These are phyloP conservation scores for Thymus mandschuricus DNA, from an alignment of 257 asterid genomes.

Conservation along the genomic window DNA sequence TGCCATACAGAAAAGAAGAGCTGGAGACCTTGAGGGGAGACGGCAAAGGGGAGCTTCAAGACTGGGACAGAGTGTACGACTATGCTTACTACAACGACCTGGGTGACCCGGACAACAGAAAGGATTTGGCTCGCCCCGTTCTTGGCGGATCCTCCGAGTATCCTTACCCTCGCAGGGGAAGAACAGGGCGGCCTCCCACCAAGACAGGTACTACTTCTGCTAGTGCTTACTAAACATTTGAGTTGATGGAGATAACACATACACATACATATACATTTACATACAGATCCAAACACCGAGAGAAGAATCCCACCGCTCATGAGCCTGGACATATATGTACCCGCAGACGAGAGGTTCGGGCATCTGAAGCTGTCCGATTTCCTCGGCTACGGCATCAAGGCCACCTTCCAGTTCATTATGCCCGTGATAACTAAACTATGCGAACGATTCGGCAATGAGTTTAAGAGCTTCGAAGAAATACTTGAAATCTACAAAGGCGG, in stretches of 20 bases:
- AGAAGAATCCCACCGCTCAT: too few species aligned
- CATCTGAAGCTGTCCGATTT: constrained; percentile 7
- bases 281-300: too few species aligned
- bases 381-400: constrained; percentile 53
- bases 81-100: constrained; percentile 56
- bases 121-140: constrained; percentile 37
- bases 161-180: too few species aligned
- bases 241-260: too few species aligned
- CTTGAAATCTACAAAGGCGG: constrained; percentile 54
- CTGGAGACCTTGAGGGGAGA: constrained; percentile 44
- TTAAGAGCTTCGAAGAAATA: constrained; percentile 23
- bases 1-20: constrained; percentile 44
- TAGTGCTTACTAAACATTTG: too few species aligned
- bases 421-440: constrained; percentile 55
- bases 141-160: constrained; percentile 42
- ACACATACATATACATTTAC: too few species aligned
- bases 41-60: constrained; percentile 43
- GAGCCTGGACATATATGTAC: too few species aligned
- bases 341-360: too few species aligned
- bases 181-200: too few species aligned
- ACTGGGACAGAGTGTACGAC: constrained; percentile 63
- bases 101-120: constrained; percentile 46
- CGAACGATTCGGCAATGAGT: constrained; percentile 43
- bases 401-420: constrained; percentile 53
- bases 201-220: too few species aligned